These are phyloP conservation scores for Fraxinus excelsior DNA, from an alignment of 257 asterid genomes.

Conservation along the genomic window DNA sequence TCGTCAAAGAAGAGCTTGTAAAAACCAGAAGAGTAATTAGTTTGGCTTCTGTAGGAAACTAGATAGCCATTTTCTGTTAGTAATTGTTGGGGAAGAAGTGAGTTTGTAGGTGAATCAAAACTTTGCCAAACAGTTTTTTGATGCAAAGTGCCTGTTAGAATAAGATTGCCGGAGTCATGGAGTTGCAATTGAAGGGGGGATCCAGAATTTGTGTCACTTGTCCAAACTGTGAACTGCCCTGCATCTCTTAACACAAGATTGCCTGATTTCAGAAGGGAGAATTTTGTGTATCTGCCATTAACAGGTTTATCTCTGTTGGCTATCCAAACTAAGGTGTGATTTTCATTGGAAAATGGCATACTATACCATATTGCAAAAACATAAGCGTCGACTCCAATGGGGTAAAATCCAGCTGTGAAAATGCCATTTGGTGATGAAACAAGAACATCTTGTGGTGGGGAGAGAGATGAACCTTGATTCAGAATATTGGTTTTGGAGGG, in stretches of 20 bases:
- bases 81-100: conserved; percentile 26
- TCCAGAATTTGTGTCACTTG: not conserved
- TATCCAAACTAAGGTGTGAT: conserved; percentile 26
- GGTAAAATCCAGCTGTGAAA: conserved; percentile 19
- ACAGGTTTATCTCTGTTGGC: conserved; percentile 32
- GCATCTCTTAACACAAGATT: conserved; percentile 28
- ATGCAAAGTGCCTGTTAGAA: not conserved
- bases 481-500: not conserved
- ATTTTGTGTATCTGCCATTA: conserved; percentile 21
- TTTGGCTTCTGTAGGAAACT: conserved; percentile 19
- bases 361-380: conserved; percentile 19
- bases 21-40: conserved; percentile 19
- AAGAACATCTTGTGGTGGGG: conserved; percentile 9
- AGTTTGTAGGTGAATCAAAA: conserved; percentile 22
- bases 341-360: conserved; percentile 1
- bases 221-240: conserved; percentile 20
- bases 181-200: not conserved
- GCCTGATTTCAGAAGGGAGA: conserved; percentile 17
- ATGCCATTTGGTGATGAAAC: conserved; percentile 12
- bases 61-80: not conserved
- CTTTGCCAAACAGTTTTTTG: conserved; percentile 18
- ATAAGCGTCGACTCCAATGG: conserved; percentile 19
- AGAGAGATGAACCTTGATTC: conserved; percentile 23
- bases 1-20: conserved; percentile 24
- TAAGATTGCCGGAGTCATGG: conserved; percentile 23